A percentile compares a stretch with the other conserved stretches of the same genome.
These are phyloP conservation scores for Hansenula anomala DNA, from an alignment of 1,139 yeast genomes.

Conservation along the genomic window DNA sequence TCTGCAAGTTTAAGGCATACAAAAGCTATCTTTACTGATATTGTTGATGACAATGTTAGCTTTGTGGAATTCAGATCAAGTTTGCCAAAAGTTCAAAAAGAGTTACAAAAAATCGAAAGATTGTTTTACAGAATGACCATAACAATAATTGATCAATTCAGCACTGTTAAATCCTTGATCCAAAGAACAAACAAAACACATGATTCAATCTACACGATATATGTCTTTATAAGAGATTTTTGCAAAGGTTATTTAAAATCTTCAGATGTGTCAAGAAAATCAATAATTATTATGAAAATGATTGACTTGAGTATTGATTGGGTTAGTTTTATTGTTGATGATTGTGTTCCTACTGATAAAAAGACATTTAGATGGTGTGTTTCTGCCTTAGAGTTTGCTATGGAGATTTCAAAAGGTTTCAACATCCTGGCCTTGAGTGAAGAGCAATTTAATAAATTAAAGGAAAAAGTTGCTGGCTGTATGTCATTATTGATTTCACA, in stretches of 20 bases:
- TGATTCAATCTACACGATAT: constrained; percentile 73
- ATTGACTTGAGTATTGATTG: constrained; percentile 80
- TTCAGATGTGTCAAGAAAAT: constrained; percentile 61
- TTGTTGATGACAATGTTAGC: constrained; percentile 49
- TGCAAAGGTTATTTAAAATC: constrained; percentile 69
- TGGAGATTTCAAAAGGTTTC: constrained; percentile 91
- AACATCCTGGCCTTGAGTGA: constrained; percentile 78
- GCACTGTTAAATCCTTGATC: constrained; percentile 43
- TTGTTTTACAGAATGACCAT: constrained; percentile 67
- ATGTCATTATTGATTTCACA: constrained; percentile 92
- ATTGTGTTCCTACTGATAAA: constrained; percentile 87
- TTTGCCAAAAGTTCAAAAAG: constrained; percentile 68
- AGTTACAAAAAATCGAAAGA: constrained; percentile 62
- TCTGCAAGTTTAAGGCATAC: constrained; percentile 40
- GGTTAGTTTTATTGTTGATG: constrained; percentile 91
- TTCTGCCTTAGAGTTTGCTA: constrained; percentile 89
- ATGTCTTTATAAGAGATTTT: constrained; percentile 78
- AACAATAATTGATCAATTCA: constrained; percentile 61
- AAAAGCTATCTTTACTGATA: constrained; percentile 42
- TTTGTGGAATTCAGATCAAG: constrained; percentile 64
- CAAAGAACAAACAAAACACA: constrained; percentile 55
- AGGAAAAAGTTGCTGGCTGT: constrained; percentile 88
- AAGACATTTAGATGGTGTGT: constrained; percentile 96
- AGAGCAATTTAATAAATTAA: constrained; percentile 67
- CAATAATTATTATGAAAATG: constrained; percentile 67